Evolutionary conservation across 2,329 filamentous ascomycete genomes (phyloP), one percentile per base, ranked within the genome.

Genomic region (Capronia epimyces): DNA sequence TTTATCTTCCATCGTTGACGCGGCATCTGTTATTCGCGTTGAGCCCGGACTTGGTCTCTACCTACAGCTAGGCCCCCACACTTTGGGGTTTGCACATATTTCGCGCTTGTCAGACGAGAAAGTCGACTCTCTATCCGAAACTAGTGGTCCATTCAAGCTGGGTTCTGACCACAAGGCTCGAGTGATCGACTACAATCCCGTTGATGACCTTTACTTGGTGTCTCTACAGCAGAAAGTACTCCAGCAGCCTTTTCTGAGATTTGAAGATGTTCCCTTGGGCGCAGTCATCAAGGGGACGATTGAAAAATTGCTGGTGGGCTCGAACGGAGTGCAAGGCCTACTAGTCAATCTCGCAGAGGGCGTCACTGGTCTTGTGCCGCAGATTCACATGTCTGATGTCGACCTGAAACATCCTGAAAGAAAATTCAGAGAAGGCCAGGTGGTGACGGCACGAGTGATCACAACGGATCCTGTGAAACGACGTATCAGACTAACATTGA

Each of bases 381-480:
- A 91, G 63, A 83, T 84, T 65, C 94, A 98, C 65, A 76, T 98
- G 61, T 85, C 93, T 40, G 94, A 98, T 66, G 80, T 93, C 12
- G 82, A 82, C 54, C 75, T 98, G 20, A 87, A 93, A 64, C 87
- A 96, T 63, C 93, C 93, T 0, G 93, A 98, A 69, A 94, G 91
- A 75, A 97, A 96, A 66, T 98, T 96, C 70, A 81, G 86, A 54
- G 87, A 91, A 66, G 89, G 89, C 1, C 80, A 87, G 68, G 80
- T 84, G 46, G 83, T 98, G 56, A 95, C 87, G 60, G 86, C 87
- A 16, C 80, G 91, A 53, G 87, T 98, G 21, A 72, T 98, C 22
- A 94, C 89, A 0, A 85, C 83, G 13, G 82, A 96, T 62, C 69
- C 81, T 1, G 77, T 80, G 44, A 91, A 85, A 70, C 83, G 84